Percentiles rank a stretch among this genome's conserved stretches.
These are phyloP conservation scores for Solanum dulcamara DNA, from an alignment of 257 asterid genomes.

Conservation along the genomic window DNA sequence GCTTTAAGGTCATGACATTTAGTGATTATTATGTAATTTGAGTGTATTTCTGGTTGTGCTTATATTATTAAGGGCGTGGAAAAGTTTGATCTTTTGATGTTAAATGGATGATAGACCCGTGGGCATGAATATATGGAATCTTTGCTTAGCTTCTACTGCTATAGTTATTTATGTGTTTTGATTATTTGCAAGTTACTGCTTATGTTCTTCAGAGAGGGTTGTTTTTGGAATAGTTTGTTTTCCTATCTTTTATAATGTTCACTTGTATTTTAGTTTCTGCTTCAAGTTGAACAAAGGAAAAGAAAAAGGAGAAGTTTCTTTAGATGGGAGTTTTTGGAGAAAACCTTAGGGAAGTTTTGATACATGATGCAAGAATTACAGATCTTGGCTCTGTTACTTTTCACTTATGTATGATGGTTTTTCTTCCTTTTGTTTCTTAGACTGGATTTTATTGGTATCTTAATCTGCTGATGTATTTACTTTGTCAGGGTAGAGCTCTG, in stretches of 20 bases:
- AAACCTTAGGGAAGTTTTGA: neutral
- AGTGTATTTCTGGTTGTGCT: neutral
- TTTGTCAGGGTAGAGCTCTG: neutral
- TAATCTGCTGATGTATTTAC: neutral
- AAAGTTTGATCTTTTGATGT: neutral
- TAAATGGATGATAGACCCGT: neutral
- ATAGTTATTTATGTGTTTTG: neutral
- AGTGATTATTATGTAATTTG: neutral
- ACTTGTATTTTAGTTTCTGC: neutral
- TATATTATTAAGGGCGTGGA: neutral
- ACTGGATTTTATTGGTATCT: too few species aligned
- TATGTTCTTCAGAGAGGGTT: neutral
- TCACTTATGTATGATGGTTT: neutral
- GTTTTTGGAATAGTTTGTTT: neutral
- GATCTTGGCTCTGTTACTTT: neutral
- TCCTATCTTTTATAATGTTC: neutral
- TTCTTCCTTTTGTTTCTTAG: neutral
- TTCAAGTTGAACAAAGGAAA: neutral
- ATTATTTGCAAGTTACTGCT: neutral
- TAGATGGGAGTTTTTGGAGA: neutral
- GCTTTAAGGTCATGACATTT: neutral
- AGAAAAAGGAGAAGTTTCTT: neutral
- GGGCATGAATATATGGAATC: neutral
- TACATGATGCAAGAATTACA: neutral
- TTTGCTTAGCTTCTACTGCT: neutral